Conservation (phyloP, 2,329 filamentous ascomycete genomes). For the Exophiala sideris region DNA sequence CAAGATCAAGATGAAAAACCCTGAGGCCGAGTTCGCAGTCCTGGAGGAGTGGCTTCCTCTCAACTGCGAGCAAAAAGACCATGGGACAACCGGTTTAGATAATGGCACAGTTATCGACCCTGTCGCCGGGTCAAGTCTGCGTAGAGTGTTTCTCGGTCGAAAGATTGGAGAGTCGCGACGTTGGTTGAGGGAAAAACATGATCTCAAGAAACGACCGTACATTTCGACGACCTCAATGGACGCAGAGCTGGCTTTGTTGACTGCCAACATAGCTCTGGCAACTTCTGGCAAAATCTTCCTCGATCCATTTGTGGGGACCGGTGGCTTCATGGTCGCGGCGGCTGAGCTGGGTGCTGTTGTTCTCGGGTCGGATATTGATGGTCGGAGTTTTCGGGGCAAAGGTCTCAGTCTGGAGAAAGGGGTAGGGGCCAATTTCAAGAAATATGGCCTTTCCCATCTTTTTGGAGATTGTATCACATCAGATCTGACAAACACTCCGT, state of each 20-base stretch:
- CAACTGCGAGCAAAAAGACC: neutral
- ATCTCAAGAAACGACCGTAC: constrained; percentile 88
- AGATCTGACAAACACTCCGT: constrained; percentile 82
- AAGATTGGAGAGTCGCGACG: constrained; percentile 65
- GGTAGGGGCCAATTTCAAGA: constrained; percentile 71
- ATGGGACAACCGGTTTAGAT: constrained; percentile 25
- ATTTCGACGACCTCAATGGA: constrained; percentile 98
- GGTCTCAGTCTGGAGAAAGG: constrained; percentile 34
- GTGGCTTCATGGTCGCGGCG: constrained; percentile 85
- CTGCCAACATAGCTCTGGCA: constrained; percentile 84
- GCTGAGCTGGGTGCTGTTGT: constrained; percentile 83
- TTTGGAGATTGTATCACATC: constrained; percentile 79
- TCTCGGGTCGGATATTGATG: constrained; percentile 91
- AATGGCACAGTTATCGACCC: constrained; percentile 36
- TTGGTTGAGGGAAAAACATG: constrained; percentile 67
- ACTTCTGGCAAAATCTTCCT: constrained; percentile 82
- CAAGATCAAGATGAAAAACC: constrained; percentile 69
- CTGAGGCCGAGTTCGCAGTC: constrained; percentile 72
- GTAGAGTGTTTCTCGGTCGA: constrained; percentile 68
- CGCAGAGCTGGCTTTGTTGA: constrained; percentile 83
- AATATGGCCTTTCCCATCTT: constrained; percentile 66
- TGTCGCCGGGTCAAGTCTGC: constrained; percentile 46
- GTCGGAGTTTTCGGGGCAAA: constrained; percentile 74
- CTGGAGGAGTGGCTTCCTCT: constrained; percentile 72
- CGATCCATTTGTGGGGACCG: constrained; percentile 93